phyloP scores from a whole-genome alignment of 768 basidiomycete genomes.

The Galerina sulciceps region DNA sequence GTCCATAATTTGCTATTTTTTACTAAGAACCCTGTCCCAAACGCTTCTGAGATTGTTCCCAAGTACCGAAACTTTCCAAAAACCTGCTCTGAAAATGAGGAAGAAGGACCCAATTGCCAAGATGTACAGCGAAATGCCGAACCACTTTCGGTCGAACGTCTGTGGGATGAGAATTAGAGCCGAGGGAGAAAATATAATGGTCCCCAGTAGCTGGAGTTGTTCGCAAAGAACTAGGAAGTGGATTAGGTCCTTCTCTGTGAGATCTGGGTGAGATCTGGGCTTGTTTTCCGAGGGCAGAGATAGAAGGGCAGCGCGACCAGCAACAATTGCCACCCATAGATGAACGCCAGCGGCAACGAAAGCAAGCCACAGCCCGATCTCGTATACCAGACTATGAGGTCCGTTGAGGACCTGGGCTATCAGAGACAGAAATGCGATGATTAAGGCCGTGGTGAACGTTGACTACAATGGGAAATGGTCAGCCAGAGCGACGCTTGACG shows the following conservation, averaged over 20 bases:
- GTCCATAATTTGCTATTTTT: too few species aligned
- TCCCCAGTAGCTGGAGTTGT: conserved; percentile 7
- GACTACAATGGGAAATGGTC: not conserved
- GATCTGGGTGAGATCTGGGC: not conserved
- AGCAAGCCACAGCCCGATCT: conserved; percentile 6
- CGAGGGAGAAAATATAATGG: conserved; percentile 5
- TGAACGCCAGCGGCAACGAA: conserved; percentile 4
- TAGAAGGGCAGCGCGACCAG: conserved; percentile 7
- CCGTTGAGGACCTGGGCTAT: not conserved
- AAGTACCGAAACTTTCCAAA: conserved; percentile 4
- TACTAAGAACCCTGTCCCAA: too few species aligned
- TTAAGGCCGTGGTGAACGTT: conserved; percentile 8
- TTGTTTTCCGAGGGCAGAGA: not conserved
- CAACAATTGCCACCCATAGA: conserved; percentile 10
- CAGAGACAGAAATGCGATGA: conserved; percentile 6
- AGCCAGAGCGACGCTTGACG: not conserved
- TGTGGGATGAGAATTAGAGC: conserved; percentile 2
- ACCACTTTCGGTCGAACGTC: conserved; percentile 4
- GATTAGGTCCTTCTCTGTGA: not conserved
- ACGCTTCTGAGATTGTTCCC: too few species aligned
- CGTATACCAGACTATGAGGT: not conserved
- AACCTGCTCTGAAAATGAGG: not conserved
- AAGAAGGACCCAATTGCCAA: not conserved
- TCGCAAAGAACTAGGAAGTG: conserved; percentile 3
- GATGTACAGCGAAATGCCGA: conserved; percentile 1